Evolutionary conservation across 2,329 filamentous ascomycete species (phyloP).

Genomic region (Huntiella savannae): DNA sequence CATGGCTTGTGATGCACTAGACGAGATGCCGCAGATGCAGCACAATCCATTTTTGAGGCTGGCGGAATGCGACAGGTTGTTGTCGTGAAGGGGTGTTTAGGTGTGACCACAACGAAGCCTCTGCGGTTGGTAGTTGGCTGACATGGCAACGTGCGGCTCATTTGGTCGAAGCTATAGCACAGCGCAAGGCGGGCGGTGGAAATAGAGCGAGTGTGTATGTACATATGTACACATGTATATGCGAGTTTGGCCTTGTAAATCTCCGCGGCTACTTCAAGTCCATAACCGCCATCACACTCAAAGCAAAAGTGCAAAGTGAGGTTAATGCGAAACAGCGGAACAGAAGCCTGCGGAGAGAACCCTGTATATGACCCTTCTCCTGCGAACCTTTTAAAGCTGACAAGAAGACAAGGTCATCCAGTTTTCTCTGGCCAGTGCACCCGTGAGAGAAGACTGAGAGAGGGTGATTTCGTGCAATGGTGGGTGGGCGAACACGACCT

Average conservation of each 20-base stretch:
- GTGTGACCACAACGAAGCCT: too few species aligned
- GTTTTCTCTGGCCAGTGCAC: background rate
- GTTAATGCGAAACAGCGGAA: background rate
- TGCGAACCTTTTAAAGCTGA: background rate
- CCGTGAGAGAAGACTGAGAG: background rate
- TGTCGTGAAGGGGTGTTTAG: too few species aligned
- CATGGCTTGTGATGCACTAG: too few species aligned
- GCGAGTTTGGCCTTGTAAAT: background rate
- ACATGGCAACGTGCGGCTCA: too few species aligned
- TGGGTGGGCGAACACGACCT: background rate
- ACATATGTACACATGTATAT: background rate
- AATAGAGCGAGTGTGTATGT: background rate
- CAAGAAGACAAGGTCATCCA: background rate
- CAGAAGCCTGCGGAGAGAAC: background rate
- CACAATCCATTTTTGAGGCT: too few species aligned
- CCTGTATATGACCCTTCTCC: background rate
- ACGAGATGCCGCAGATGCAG: too few species aligned
- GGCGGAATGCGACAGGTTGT: too few species aligned
- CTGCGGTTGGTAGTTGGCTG: too few species aligned
- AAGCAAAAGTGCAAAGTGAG: background rate
- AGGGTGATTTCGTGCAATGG: too few species aligned
- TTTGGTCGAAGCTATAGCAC: background rate
- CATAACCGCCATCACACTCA: background rate
- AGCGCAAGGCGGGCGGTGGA: background rate
- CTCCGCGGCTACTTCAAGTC: background rate